Evolutionary conservation across 306 rosid genomes (phyloP).

Genomic region (Glycine tomentella): DNA sequence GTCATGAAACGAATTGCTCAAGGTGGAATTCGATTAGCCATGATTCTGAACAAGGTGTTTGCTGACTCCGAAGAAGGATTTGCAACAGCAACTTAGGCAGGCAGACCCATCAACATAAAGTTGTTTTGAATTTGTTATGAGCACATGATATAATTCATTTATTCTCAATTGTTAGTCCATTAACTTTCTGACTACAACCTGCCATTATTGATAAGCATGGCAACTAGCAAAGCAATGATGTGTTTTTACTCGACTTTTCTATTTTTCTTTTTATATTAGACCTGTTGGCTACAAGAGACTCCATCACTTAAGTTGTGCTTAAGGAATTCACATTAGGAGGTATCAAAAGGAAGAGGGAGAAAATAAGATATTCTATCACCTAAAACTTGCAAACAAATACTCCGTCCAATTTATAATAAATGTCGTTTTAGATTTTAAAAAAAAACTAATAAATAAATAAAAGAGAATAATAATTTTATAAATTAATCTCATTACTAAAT

Average conservation of each 20-base stretch:
- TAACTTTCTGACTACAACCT: background rate
- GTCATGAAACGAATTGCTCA: constrained; percentile 88
- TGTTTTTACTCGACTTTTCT: background rate
- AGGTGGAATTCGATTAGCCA: constrained; percentile 91
- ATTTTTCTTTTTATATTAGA: background rate
- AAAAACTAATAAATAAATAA: too few relatives aligned
- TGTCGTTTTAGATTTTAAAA: too few relatives aligned
- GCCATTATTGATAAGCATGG: background rate
- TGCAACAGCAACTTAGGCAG: constrained; percentile 54
- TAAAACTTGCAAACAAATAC: too few relatives aligned
- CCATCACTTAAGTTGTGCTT: too few relatives aligned
- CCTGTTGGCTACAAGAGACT: background rate
- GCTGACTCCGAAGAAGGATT: constrained; percentile 58
- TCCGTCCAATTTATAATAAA: too few relatives aligned
- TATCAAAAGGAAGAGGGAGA: too few relatives aligned
- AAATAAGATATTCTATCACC: too few relatives aligned
- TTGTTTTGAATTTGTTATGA: background rate
- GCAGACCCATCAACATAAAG: background rate
- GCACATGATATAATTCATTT: constrained; percentile 1
- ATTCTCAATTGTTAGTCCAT: background rate
- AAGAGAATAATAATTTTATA: too few relatives aligned
- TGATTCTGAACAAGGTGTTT: constrained; percentile 74
- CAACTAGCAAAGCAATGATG: too few relatives aligned
- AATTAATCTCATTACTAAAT: too few relatives aligned
- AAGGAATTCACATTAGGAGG: too few relatives aligned